Evolutionary conservation across 495 filamentous ascomycete species (phyloP).

Genomic region (Aspergillus nidulans): DNA sequence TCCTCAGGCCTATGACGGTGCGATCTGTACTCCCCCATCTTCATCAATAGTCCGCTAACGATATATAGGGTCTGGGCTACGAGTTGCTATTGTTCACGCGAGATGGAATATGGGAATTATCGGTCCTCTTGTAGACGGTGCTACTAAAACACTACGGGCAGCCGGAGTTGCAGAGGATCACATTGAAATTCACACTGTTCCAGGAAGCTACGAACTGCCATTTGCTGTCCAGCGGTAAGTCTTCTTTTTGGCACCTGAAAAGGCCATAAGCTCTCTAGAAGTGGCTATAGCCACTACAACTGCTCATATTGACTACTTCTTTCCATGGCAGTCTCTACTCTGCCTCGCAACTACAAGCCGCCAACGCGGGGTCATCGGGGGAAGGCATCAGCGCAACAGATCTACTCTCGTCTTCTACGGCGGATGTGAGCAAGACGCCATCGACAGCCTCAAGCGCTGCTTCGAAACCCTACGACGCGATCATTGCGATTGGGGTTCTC

Average conservation of each 20-base stretch:
- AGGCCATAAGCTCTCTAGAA: not conserved
- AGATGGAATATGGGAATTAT: slow-evolving; percentile 87
- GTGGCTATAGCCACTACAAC: not conserved
- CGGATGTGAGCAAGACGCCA: slow-evolving; percentile 50
- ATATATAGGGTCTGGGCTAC: slow-evolving; percentile 66
- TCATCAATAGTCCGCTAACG: slow-evolving; percentile 1
- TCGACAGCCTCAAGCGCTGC: slow-evolving; percentile 28
- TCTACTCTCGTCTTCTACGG: slow-evolving; percentile 65
- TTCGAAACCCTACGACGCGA: slow-evolving; percentile 73
- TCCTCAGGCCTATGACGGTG: slow-evolving; percentile 47
- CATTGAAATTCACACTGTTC: slow-evolving; percentile 83
- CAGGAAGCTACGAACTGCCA: slow-evolving; percentile 90
- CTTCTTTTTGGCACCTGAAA: not conserved
- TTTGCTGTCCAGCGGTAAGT: slow-evolving; percentile 75
- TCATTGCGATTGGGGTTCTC: slow-evolving; percentile 91
- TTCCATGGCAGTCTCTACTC: slow-evolving; percentile 62
- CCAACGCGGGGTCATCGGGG: slow-evolving; percentile 47
- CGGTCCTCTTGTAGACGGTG: slow-evolving; percentile 70
- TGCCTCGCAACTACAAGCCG: slow-evolving; percentile 79
- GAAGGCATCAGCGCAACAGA: slow-evolving; percentile 69
- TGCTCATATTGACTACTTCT: not conserved
- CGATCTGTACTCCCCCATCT: slow-evolving; percentile 4
- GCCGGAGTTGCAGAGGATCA: slow-evolving; percentile 82
- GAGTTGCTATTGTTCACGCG: slow-evolving; percentile 91
- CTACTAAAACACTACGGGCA: slow-evolving; percentile 54